Base-by-base conservation (phyloP, 169 alveolate genomes). In the Cryptosporidium tyzzeri region DNA sequence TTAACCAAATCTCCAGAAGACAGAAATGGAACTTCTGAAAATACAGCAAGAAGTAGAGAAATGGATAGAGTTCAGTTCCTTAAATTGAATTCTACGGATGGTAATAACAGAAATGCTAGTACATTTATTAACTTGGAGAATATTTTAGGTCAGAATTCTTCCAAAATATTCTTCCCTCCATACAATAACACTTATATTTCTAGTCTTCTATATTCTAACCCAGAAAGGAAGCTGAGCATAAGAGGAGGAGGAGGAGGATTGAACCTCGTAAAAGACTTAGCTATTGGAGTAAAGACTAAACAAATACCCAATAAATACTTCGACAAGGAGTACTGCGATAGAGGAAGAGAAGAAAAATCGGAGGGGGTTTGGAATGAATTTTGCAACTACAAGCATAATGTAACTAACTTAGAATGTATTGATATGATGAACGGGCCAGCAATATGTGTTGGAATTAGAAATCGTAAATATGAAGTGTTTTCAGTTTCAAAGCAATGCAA, bases 391-490 rank as follows among this genome's bases (percentile, higher is more conserved):
- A 65, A 62, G 16, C 48, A 50, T n/a, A 80, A 41, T 26, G 65
- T 80, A 3, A 80, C 80, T 2, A 80, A 59, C 39, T 53, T 80
- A 9, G 89, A 80, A 18, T 80, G 89, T 41, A 80, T 80, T n/a
- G 89, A 80, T 48, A 80, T 80, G 89, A 41, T 80, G 75, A 59
- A 65, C 29, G 89, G 89, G 9, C 89, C 89, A 7, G 75, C 89
- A 62, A 65, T 80, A 18, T 80, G 89, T 44, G 75, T 80, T 35
- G 89, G 89, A 39, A 80, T 80, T 3, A 80, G 89, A 62, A 80
- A 80, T 48, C 48, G 58, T 41, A 65, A 37, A 23, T 80, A 80
- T 41, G 67, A 61, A 4, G 75, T 80, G 6, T 80, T 80, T 80
- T 39, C 50, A 23, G 89, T 67, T 21, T 50, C 89, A 16, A 61